These are phyloP conservation scores for Leccinum truebloodii DNA, from an alignment of 768 basidiomycete species.

Conservation along the genomic window DNA sequence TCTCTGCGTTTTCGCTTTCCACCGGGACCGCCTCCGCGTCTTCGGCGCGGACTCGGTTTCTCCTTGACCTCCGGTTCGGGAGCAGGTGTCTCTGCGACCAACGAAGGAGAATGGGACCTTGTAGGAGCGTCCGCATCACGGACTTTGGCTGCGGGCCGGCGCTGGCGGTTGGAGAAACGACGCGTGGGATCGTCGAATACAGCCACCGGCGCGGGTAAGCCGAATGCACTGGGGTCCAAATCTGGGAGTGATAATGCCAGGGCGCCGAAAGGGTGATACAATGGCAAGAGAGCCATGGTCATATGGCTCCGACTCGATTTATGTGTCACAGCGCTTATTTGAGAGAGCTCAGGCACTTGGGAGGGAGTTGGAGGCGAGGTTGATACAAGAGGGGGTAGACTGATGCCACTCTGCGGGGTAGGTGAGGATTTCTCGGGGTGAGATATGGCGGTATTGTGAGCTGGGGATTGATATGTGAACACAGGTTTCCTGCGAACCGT, in stretches of 20 bases:
- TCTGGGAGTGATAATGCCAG: conserved; percentile 67
- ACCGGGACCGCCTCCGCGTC: conserved; percentile 39
- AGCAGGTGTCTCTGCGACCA: conserved; percentile 4
- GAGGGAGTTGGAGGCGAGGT: conserved; percentile 16
- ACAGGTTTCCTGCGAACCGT: conserved; percentile 56
- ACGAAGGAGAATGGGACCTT: conserved; percentile 9
- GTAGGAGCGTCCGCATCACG: conserved; percentile 46
- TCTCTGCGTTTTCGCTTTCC: conserved; percentile 61
- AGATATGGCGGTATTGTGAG: conserved; percentile 32
- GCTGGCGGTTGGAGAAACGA: conserved; percentile 46
- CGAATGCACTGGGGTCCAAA: conserved; percentile 57
- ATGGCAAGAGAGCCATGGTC: conserved; percentile 50
- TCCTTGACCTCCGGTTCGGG: conserved; percentile 39
- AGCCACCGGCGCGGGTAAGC: conserved; percentile 51
- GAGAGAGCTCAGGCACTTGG: conserved; percentile 14
- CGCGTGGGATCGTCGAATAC: conserved; percentile 44
- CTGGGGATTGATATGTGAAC: conserved; percentile 59
- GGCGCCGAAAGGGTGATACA: conserved; percentile 67
- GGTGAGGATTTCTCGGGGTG: conserved; percentile 25
- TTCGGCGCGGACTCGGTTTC: conserved; percentile 53
- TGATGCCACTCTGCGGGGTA: conserved; percentile 19
- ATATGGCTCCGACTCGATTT: conserved; percentile 26
- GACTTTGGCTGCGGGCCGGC: conserved; percentile 49
- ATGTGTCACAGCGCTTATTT: conserved; percentile 15
- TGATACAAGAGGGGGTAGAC: conserved; percentile 9